Conservation (phyloP, 1,284 basidiomycete species). For the Mycena sp. region DNA sequence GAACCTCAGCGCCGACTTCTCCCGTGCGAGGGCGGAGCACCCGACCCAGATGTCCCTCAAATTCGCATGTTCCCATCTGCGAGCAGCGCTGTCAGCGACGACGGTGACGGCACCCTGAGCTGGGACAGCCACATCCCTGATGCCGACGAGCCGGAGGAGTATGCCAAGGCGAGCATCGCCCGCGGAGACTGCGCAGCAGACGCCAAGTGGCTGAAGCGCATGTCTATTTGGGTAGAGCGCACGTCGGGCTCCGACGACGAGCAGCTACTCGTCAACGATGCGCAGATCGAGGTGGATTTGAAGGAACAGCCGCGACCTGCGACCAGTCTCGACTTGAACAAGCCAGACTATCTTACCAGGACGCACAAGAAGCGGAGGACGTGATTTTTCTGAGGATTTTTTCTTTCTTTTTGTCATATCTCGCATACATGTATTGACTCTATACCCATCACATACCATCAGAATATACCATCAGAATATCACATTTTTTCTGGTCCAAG, state of each 20-base stretch:
- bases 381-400: too few species aligned
- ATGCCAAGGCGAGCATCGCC: neutral
- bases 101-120: neutral
- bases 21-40: neutral
- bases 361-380: neutral
- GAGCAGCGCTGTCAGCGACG: neutral
- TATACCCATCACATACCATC: too few species aligned
- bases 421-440: too few species aligned
- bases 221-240: neutral
- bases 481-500: too few species aligned
- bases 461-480: too few species aligned
- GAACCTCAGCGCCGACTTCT: slow-evolving; percentile 15
- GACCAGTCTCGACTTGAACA: slow-evolving; percentile 6
- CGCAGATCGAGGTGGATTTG: neutral
- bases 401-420: too few species aligned
- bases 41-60: neutral
- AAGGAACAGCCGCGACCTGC: slow-evolving; percentile 12
- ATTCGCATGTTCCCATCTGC: neutral
- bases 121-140: slow-evolving; percentile 4
- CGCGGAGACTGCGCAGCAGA: slow-evolving; percentile 7
- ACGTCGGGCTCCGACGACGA: neutral
- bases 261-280: slow-evolving; percentile 6
- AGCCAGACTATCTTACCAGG: neutral
- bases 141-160: slow-evolving; percentile 9
- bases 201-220: neutral